phyloP scores from a whole-genome alignment of 2,329 filamentous ascomycete species.

The Achaetomium macrosporum region DNA sequence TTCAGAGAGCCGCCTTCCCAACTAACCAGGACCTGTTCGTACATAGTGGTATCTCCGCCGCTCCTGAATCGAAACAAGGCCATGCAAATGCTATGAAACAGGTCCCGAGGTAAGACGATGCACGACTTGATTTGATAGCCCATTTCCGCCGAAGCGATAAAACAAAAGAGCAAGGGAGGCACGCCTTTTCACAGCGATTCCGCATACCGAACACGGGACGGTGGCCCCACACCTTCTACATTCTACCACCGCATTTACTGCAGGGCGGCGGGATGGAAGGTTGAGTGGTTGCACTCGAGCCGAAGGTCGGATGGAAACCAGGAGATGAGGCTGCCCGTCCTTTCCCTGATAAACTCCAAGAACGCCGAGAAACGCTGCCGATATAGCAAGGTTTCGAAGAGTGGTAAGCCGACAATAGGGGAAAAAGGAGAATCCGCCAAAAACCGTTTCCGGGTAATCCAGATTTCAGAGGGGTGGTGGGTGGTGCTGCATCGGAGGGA shows the following conservation, averaged over 20 bases:
- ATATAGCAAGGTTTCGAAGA: too few species aligned
- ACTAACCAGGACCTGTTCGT: slow-evolving; percentile 8
- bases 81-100: slow-evolving; percentile 14
- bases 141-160: too few species aligned
- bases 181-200: too few species aligned
- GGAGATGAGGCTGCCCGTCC: too few species aligned
- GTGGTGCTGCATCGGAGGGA: slow-evolving; percentile 12
- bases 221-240: too few species aligned
- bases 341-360: not conserved
- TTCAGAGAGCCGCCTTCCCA: slow-evolving; percentile 1
- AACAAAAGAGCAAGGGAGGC: too few species aligned
- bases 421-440: not conserved
- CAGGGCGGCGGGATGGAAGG: too few species aligned
- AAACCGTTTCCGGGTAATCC: not conserved
- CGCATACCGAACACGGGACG: too few species aligned
- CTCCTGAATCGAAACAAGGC: slow-evolving; percentile 6
- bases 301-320: too few species aligned
- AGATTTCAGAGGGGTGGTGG: slow-evolving; percentile 1
- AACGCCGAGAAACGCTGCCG: not conserved
- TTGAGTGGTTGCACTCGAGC: too few species aligned
- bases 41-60: slow-evolving; percentile 21
- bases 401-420: too few species aligned
- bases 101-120: not conserved
- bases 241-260: too few species aligned
- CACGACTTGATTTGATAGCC: not conserved